Conservation (phyloP, 768 basidiomycete genomes). For the Tulasnella sp. region DNA sequence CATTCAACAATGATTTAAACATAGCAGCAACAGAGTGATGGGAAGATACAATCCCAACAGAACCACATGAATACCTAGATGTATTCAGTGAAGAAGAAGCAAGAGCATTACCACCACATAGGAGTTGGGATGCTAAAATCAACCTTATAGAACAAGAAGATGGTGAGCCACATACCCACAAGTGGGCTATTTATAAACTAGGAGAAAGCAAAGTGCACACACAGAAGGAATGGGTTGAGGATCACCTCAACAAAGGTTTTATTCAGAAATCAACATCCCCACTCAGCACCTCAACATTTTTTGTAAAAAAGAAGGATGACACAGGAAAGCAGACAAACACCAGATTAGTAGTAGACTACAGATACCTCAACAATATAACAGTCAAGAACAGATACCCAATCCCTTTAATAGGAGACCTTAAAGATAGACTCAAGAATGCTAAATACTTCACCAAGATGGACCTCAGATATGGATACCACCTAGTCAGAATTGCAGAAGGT, state of each 20-base stretch:
- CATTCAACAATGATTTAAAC: too few relatives aligned
- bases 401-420: conserved; percentile 20
- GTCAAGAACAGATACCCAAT: conserved; percentile 21
- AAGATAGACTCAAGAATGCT: conserved; percentile 18
- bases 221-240: conserved; percentile 18
- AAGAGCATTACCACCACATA: too few relatives aligned
- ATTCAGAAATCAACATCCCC: conserved; percentile 19
- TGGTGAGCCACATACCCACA: too few relatives aligned
- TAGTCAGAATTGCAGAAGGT: conserved; percentile 21
- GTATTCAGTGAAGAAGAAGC: too few relatives aligned
- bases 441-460: conserved; percentile 22
- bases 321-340: not conserved
- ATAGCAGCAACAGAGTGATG: too few relatives aligned
- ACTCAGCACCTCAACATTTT: conserved; percentile 22
- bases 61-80: too few relatives aligned
- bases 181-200: conserved; percentile 20
- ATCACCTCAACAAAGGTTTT: conserved; percentile 22
- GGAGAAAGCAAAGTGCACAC: conserved; percentile 20
- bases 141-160: too few relatives aligned
- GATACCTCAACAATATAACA: conserved; percentile 44
- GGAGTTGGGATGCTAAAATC: too few relatives aligned
- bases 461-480: conserved; percentile 22
- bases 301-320: conserved; percentile 24
- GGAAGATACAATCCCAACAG: too few relatives aligned
- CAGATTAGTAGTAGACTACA: conserved; percentile 22